Base-by-base conservation (phyloP, 352 stramenopile species). In the Phytophthora quininea region DNA sequence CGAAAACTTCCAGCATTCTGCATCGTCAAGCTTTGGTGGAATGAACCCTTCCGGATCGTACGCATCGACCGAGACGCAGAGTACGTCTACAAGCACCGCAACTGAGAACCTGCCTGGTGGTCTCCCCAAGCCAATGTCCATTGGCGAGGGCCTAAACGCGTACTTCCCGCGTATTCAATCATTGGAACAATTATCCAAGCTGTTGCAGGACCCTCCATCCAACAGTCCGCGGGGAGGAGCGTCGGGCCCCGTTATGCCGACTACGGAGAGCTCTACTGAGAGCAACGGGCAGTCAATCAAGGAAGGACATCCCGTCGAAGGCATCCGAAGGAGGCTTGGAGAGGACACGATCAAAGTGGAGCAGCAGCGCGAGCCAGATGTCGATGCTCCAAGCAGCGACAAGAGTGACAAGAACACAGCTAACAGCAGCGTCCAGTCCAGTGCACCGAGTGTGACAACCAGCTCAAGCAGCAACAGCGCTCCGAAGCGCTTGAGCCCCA, bases 81-180 rank as follows among this genome's bases (percentile, higher is more conserved):
- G 59, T 24, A 72, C 69, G 53, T 66, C 69, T 64, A 70, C 60
- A 37, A 68, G 57, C 50, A 70, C 54, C 19, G 70, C 65, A 40
- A 74, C 72, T 31, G 70, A 78, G 19, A 29, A 37, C 4, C 62
- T 64, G n/a, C 32, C 55, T 40, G 49, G 54, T 9, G 68, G 69
- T 2, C 72, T 91, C 63, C 71, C 82, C 37, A 90, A 90, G 52
- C 77, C 73, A 15, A 66, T 89, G 38, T 90, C 84, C 7, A 89
- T 89, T 47, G 79, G 81, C 3, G 82, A 92, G 24, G 71, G 82
- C 5, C 54, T 93, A 27, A 90, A 87, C 51, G 73, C 77, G 12
- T 93, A 90, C 62, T 89, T 93, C 60, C 83, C 83, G 19, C 83
- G 82, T n/a, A 89, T 90, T 11, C 86, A 92, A 51, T 93, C 86